These are phyloP conservation scores for Cercospora sp. DNA, from an alignment of 2,329 filamentous ascomycete species.

Conservation along the genomic window DNA sequence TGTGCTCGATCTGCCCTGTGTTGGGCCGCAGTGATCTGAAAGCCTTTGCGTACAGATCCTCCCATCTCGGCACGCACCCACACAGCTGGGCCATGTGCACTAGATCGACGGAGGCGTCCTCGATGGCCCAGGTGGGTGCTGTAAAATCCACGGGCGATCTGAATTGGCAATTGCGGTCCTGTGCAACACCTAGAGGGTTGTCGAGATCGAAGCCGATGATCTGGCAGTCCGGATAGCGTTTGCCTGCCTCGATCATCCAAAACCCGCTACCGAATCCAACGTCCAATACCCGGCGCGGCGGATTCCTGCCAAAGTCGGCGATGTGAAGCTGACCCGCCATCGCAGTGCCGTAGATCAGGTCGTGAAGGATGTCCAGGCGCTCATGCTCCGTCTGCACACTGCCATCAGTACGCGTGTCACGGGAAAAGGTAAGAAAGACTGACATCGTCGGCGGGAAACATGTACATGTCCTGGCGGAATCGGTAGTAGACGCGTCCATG, in stretches of 20 bases:
- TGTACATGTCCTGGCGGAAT: conserved; percentile 25
- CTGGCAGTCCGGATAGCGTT: conserved; percentile 49
- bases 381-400: conserved; percentile 22
- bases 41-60: conserved; percentile 67
- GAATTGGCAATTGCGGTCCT: conserved; percentile 25
- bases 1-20: conserved; percentile 75
- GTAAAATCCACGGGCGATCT: conserved; percentile 64
- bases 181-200: conserved; percentile 19
- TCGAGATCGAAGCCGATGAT: conserved; percentile 34
- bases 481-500: conserved; percentile 27
- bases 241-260: conserved; percentile 84
- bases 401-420: conserved; percentile 7
- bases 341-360: conserved; percentile 40
- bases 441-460: conserved; percentile 31
- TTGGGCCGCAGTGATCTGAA: conserved; percentile 71
- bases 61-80: conserved; percentile 77
- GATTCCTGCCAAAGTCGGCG: conserved; percentile 40
- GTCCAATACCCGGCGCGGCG: conserved; percentile 56
- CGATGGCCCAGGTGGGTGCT: conserved; percentile 70
- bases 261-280: conserved; percentile 86
- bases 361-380: conserved; percentile 30
- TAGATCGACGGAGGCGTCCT: conserved; percentile 72
- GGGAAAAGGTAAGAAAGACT: neutral
- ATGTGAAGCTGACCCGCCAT: conserved; percentile 31
- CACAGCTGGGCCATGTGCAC: conserved; percentile 78